Evolutionary conservation across 805 yeast genomes (phyloP), one percentile per base, ranked within the genome.

Genomic region (Geotrichum ghanense): DNA sequence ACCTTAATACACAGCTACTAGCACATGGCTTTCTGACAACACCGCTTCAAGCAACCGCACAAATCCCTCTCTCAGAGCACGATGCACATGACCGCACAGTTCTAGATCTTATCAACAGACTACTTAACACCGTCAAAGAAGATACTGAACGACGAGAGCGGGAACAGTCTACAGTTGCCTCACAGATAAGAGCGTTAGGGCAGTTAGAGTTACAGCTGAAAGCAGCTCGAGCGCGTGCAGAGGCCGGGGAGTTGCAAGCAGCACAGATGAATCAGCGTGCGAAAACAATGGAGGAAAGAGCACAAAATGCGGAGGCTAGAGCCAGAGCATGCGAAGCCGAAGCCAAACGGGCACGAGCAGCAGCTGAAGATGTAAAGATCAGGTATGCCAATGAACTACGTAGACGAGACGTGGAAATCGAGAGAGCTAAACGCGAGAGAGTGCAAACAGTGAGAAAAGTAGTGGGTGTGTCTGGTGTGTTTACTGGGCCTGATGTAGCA

Each of bases 21-120:
- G 42, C 56, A 3, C 51, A 48, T 34, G 60, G 60, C n/a, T 56
- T 45, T 34, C 41, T 56, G 5, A 5, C 37, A 12, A 12, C 10
- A n/a, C 37, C 37, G 5, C 12, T 31, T 12, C 37, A 31, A 31
- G 19, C 16, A 6, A 31, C 19, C 17, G 12, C 37, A n/a, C 17
- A 9, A 31, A 31, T 10, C 10, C 12, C 27, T 12, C 12, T 7
- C 10, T 24, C 27, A 7, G 7, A 7, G 7, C 12, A 7, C 12
- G 37, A 31, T n/a, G 12, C 37, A 22, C 53, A 54, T 27, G 56
- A 54, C 34, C 46, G 50, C 14, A 48, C 53, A 5, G 45, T 53
- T 19, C 56, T 56, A 45, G 56, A 56, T 44, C 50, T 51, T 7
- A 51, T 56, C 1, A 54, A 56, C 41, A 53, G 56, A 17, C 51